Evolutionary conservation across 2,329 filamentous ascomycete genomes (phyloP).

Genomic region (Stagonosporopsis tanaceti): DNA sequence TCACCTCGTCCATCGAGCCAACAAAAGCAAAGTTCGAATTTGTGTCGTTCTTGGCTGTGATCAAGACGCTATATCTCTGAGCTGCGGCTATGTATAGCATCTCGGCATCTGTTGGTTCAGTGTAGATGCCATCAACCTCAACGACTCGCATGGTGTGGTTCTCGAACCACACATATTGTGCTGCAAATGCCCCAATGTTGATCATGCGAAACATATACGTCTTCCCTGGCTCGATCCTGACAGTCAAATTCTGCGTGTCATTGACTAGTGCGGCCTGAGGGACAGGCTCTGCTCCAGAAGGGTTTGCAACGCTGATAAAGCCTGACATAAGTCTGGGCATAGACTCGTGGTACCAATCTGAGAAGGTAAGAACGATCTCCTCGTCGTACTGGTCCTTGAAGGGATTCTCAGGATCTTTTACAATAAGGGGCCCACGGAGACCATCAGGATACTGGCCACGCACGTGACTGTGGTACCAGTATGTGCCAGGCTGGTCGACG

Average conservation of each 20-base stretch:
- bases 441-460: constrained; percentile 71
- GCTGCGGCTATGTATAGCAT: constrained; percentile 73
- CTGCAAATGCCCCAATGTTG: constrained; percentile 74
- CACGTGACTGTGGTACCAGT: constrained; percentile 75
- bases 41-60: constrained; percentile 66
- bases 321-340: constrained; percentile 54
- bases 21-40: constrained; percentile 68
- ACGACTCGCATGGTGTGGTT: constrained; percentile 70
- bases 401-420: constrained; percentile 66
- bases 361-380: constrained; percentile 72
- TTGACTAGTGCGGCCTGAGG: constrained; percentile 73
- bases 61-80: constrained; percentile 73
- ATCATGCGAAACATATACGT: constrained; percentile 72
- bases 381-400: constrained; percentile 63
- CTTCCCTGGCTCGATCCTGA: constrained; percentile 59
- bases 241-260: constrained; percentile 59
- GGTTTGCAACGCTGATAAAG: constrained; percentile 61
- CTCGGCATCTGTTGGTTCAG: constrained; percentile 66
- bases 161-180: constrained; percentile 76
- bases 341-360: constrained; percentile 75
- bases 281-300: constrained; percentile 69
- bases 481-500: constrained; percentile 61
- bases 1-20: constrained; percentile 57
- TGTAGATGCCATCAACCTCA: constrained; percentile 74
- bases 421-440: constrained; percentile 70